Evolutionary conservation across 192 early-diverging fungal genomes (phyloP).

Genomic region (Linderina pennispora): DNA sequence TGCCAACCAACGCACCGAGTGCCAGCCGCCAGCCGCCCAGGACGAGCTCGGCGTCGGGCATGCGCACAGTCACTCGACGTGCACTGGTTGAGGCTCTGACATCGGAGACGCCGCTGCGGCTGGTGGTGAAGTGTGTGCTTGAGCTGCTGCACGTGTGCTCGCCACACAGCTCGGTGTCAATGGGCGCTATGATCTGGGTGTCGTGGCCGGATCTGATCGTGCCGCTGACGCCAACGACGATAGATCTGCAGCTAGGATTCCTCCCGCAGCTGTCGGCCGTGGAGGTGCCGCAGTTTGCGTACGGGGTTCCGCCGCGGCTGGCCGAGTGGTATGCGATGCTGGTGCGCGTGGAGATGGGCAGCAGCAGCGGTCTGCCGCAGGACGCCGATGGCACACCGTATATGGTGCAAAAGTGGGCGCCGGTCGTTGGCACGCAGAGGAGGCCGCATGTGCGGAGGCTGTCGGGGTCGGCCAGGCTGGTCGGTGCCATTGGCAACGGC

Average conservation of each 20-base stretch:
- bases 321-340: constrained; percentile 46
- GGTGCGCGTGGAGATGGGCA: constrained; percentile 19
- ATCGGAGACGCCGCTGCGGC: constrained; percentile 17
- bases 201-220: constrained; percentile 32
- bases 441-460: too few species aligned
- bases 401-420: too few species aligned
- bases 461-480: too few species aligned
- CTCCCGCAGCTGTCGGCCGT: constrained; percentile 1
- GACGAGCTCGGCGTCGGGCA: background rate
- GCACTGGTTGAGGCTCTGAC: constrained; percentile 16
- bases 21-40: background rate
- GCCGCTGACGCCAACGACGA: constrained; percentile 18
- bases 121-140: constrained; percentile 14
- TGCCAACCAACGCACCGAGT: background rate
- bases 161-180: constrained; percentile 8
- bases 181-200: constrained; percentile 30
- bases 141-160: constrained; percentile 6
- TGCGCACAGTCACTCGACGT: constrained; percentile 20
- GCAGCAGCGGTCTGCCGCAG: constrained; percentile 23
- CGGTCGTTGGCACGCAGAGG: too few species aligned
- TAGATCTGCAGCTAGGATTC: constrained; percentile 34
- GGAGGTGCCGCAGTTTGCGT: background rate
- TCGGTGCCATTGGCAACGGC: too few species aligned
- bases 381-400: constrained; percentile 39
- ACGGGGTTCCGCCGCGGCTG: constrained; percentile 3